These are phyloP conservation scores for Betula pendula DNA, from an alignment of 306 rosid species.

Conservation along the genomic window DNA sequence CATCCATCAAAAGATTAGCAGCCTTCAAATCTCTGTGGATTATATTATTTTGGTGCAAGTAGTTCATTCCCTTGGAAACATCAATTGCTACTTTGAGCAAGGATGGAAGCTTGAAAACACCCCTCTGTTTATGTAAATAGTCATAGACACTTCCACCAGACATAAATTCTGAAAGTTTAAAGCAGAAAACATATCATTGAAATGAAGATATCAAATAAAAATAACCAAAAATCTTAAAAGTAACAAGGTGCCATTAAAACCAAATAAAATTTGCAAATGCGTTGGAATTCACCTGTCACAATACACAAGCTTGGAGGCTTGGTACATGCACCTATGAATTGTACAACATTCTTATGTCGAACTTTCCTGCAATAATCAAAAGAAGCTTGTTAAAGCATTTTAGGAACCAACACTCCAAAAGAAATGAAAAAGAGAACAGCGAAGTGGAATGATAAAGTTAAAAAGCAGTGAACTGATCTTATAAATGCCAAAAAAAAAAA, in stretches of 20 bases:
- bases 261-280: slow-evolving; percentile 8
- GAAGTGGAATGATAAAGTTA: too few relatives aligned
- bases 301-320: slow-evolving; percentile 85
- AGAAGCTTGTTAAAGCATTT: slow-evolving; percentile 17
- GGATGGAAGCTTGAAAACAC: slow-evolving; percentile 80
- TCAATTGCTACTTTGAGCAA: slow-evolving; percentile 87
- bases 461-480: too few relatives aligned
- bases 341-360: slow-evolving; percentile 98
- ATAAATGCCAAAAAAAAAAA: too few relatives aligned
- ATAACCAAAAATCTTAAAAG: background rate
- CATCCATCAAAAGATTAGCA: slow-evolving; percentile 98
- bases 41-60: slow-evolving; percentile 94
- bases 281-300: slow-evolving; percentile 69
- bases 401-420: background rate
- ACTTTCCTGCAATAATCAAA: slow-evolving; percentile 78
- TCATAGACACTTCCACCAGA: slow-evolving; percentile 98
- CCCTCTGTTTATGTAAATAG: slow-evolving; percentile 91
- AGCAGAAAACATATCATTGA: slow-evolving; percentile 20
- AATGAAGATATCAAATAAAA: background rate
- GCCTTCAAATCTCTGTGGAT: slow-evolving; percentile 95
- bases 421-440: too few relatives aligned
- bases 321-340: slow-evolving; percentile 99
- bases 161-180: slow-evolving; percentile 72
- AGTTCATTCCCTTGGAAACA: slow-evolving; percentile 94
- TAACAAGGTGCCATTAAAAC: slow-evolving; percentile 9